Conservation (phyloP, 441 rosid species). For the Viola pubescens region DNA sequence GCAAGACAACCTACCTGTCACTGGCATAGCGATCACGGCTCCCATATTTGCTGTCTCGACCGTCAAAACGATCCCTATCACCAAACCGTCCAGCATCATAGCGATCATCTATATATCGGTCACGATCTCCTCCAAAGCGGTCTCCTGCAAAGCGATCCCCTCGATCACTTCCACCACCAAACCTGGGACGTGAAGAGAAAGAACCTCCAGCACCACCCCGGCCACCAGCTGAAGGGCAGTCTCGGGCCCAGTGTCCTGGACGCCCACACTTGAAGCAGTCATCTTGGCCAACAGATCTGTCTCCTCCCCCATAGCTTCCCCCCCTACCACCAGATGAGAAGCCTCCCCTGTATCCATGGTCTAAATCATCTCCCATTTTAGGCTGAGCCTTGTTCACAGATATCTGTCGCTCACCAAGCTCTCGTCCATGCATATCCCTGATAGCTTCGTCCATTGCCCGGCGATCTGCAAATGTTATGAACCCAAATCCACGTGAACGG, state of each 20-base stretch:
- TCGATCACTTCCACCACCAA: constrained; percentile 60
- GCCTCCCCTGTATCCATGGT: constrained; percentile 74
- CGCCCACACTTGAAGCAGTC: constrained; percentile 96
- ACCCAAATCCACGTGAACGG: constrained; percentile 96
- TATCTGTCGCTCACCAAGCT: constrained; percentile 75
- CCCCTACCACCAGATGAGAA: constrained; percentile 57
- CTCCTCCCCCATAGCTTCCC: constrained; percentile 60
- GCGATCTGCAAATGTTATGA: constrained; percentile 86
- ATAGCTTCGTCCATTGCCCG: constrained; percentile 94
- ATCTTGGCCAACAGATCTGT: constrained; percentile 66
- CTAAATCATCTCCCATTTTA: constrained; percentile 63
- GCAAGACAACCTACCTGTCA: constrained; percentile 50
- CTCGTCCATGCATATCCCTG: constrained; percentile 91
- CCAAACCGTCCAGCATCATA: constrained; percentile 80
- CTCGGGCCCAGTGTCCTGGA: constrained; percentile 93
- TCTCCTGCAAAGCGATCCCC: constrained; percentile 68
- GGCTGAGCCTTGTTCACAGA: constrained; percentile 99
- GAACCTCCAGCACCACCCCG: constrained; percentile 60
- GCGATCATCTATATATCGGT: constrained; percentile 69
- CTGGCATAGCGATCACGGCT: constrained; percentile 59
- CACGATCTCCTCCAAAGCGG: constrained; percentile 67
- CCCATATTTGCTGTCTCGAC: constrained; percentile 61
- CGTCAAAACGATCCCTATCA: constrained; percentile 71
- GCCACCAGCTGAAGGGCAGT: constrained; percentile 79
- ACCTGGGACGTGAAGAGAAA: constrained; percentile 66